phyloP scores from a whole-genome alignment of 768 basidiomycete species.

The Termitomyces sp. region DNA sequence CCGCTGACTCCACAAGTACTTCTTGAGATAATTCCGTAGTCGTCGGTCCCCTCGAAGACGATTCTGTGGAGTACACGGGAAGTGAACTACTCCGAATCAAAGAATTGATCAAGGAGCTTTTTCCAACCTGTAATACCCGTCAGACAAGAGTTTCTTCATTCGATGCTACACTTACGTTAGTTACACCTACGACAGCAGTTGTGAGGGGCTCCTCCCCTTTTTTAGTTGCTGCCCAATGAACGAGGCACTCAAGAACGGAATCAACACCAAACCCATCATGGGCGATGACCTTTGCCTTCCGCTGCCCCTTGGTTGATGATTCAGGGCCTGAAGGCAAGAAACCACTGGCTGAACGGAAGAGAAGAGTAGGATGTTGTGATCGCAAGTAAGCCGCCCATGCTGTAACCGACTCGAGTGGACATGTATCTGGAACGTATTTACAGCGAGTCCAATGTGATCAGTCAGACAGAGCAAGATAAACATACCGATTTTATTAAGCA shows the following conservation, averaged over 20 bases:
- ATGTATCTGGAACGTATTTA: slow-evolving; percentile 47
- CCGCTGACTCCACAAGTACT: slow-evolving; percentile 42
- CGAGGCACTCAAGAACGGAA: slow-evolving; percentile 43
- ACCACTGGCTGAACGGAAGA: slow-evolving; percentile 69
- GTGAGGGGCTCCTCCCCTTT: slow-evolving; percentile 43
- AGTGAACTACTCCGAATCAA: slow-evolving; percentile 47
- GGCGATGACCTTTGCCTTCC: slow-evolving; percentile 33
- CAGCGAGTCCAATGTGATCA: not conserved
- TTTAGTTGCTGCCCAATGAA: slow-evolving; percentile 41
- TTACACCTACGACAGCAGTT: slow-evolving; percentile 78
- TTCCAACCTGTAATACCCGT: slow-evolving; percentile 52
- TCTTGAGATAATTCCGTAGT: slow-evolving; percentile 70
- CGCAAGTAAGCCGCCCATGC: slow-evolving; percentile 67
- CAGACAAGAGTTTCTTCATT: not conserved
- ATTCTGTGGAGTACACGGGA: slow-evolving; percentile 52
- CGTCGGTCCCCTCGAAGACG: slow-evolving; percentile 53
- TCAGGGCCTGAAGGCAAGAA: slow-evolving; percentile 43
- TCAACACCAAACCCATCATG: slow-evolving; percentile 62
- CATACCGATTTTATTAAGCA: slow-evolving; percentile 87
- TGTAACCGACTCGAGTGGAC: slow-evolving; percentile 69
- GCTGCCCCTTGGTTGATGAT: slow-evolving; percentile 25
- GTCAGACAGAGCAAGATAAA: slow-evolving; percentile 8
- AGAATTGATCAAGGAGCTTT: slow-evolving; percentile 83
- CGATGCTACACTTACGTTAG: slow-evolving; percentile 51
- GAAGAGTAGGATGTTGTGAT: slow-evolving; percentile 51